Evolutionary conservation across 1,284 basidiomycete genomes (phyloP).

Genomic region (Apiotrichum domesticum): DNA sequence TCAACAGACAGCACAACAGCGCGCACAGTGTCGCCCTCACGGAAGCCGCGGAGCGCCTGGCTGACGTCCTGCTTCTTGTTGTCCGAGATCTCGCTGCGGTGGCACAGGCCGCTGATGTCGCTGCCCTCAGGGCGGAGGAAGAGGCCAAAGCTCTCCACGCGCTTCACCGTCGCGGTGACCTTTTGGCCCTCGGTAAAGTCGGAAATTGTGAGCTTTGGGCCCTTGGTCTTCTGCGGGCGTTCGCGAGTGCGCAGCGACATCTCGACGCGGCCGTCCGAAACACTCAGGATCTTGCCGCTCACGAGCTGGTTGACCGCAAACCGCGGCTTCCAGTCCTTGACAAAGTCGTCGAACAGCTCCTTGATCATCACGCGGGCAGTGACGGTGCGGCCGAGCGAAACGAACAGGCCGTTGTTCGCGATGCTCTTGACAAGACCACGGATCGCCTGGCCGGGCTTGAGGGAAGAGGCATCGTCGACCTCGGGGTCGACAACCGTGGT

Average conservation of each 20-base stretch:
- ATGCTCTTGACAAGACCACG: constrained; percentile 87
- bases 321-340: constrained; percentile 87
- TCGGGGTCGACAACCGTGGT: constrained; percentile 57
- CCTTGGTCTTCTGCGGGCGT: constrained; percentile 47
- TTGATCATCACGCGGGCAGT: constrained; percentile 90
- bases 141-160: constrained; percentile 78
- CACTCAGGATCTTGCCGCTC: constrained; percentile 71
- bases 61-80: constrained; percentile 70
- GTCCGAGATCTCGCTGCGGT: constrained; percentile 86
- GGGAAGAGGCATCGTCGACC: constrained; percentile 56
- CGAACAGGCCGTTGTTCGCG: constrained; percentile 76
- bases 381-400: constrained; percentile 71
- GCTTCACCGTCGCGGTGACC: constrained; percentile 64
- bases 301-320: constrained; percentile 81
- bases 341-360: constrained; percentile 84
- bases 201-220: constrained; percentile 42
- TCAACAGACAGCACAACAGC: constrained; percentile 71
- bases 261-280: constrained; percentile 77
- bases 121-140: constrained; percentile 83
- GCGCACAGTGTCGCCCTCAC: constrained; percentile 78
- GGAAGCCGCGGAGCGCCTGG: constrained; percentile 73
- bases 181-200: constrained; percentile 70
- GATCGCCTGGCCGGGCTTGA: constrained; percentile 67
- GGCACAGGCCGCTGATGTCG: constrained; percentile 82
- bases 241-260: constrained; percentile 67